Percentiles rank a stretch among this genome's conserved stretches.
These are phyloP conservation scores for Monosporozyma aerobia DNA, from an alignment of 805 yeast genomes.

Conservation along the genomic window DNA sequence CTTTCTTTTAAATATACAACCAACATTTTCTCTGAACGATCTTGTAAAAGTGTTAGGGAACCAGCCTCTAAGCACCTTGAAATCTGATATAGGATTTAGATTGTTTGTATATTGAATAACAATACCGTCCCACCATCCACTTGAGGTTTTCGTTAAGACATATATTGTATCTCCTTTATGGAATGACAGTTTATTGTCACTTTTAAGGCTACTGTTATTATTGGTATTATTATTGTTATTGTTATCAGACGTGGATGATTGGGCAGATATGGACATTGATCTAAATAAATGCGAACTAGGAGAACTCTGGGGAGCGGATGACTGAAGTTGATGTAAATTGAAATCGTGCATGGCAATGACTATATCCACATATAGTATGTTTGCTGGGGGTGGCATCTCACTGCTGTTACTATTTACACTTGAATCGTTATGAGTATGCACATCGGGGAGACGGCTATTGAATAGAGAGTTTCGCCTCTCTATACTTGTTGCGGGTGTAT, in stretches of 20 bases:
- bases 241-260: neutral
- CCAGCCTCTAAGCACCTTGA: constrained; percentile 60
- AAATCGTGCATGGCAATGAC: constrained; percentile 12
- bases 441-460: neutral
- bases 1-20: neutral
- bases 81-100: constrained; percentile 5
- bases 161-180: constrained; percentile 59
- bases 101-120: constrained; percentile 14
- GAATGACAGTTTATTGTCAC: constrained; percentile 9
- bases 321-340: neutral
- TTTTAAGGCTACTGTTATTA: neutral
- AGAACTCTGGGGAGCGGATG: neutral
- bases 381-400: neutral
- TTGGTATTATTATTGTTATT: neutral
- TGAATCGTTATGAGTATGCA: neutral
- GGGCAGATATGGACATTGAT: neutral
- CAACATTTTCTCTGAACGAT: constrained; percentile 7
- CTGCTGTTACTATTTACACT: neutral
- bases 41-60: constrained; percentile 55
- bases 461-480: neutral
- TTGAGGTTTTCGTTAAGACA: constrained; percentile 52
- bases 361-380: constrained; percentile 7
- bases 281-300: neutral
- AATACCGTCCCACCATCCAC: constrained; percentile 89
- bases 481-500: neutral